Evolutionary conservation across 495 filamentous ascomycete genomes (phyloP), one percentile per base, ranked within the genome.

Genomic region (Podospora comata): DNA sequence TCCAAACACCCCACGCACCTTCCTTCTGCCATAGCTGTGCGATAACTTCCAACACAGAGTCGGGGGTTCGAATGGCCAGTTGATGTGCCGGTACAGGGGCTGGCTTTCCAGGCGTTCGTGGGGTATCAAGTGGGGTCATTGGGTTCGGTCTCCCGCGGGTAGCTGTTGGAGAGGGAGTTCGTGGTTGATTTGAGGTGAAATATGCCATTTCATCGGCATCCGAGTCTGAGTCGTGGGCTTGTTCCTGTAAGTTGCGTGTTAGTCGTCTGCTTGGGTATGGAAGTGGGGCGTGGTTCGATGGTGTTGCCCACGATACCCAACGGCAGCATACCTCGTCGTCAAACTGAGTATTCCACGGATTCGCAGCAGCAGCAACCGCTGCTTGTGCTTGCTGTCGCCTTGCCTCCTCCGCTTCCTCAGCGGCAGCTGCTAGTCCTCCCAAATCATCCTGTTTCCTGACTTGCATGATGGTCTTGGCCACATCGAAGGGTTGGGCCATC

Each of bases 401-500:
- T 30, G 69, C 62, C 34, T 73, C 67, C 20, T 65, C 60, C 1
- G 72, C 63, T 13, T 74, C 62, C 2, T 70, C 67, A 34, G 72
- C 70, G 11, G 76, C 71, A 32, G 71, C 67, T 44, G 72, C 70
- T 23, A 81, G 68, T 1, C 79, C 78, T 13, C 80, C 81, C 5
- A 79, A 26, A 60, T 85, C 82, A 67, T 81, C 83, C 70, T 86
- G 85, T 48, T 62, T 77, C 75, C 90, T 88, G 55, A 92, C 88
- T 79, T 99, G 95, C 73, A 98, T 78, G 61, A 98, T 84, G 4
- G 87, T 96, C 86, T 97, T 98, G 72, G 94, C 92, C 66, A 97
- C 93, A 79, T 97, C 94, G 77, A 98, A 97, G 23, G 95, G 95
- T 76, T 98, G 95, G n/a, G 91, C 88, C 69, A 96, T 86, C 70